These are phyloP conservation scores for Dactylonectria estremocensis DNA, from an alignment of 2,329 filamentous ascomycete genomes.

Conservation along the genomic window DNA sequence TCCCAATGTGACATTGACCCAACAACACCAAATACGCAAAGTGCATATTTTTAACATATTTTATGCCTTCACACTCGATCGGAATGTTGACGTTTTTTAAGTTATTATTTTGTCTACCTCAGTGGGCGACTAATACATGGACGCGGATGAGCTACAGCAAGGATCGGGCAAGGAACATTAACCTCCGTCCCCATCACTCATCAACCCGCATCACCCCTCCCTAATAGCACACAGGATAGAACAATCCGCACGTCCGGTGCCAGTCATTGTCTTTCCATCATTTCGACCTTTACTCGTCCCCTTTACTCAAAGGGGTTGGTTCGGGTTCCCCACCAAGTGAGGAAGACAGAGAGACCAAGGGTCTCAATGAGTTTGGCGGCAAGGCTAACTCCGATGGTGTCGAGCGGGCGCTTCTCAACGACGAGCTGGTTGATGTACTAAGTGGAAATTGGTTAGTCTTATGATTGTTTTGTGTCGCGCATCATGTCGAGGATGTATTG, in stretches of 20 bases:
- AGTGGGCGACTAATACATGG: conserved; percentile 9
- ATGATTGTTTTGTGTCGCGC: too few species aligned
- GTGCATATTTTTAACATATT: too few species aligned
- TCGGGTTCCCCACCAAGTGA: conserved; percentile 98
- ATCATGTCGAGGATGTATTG: too few species aligned
- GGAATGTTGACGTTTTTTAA: too few species aligned
- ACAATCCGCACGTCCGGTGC: neutral
- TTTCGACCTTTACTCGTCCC: conserved; percentile 30
- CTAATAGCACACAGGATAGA: conserved; percentile 39
- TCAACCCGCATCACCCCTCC: neutral
- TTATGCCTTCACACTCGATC: too few species aligned
- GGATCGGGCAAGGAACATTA: neutral
- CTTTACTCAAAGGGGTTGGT: conserved; percentile 90
- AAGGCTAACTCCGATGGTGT: conserved; percentile 89
- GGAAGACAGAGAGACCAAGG: conserved; percentile 89
- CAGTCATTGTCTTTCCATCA: conserved; percentile 10
- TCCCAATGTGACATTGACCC: neutral
- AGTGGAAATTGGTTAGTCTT: conserved; percentile 17
- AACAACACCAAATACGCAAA: neutral
- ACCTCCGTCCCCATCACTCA: neutral
- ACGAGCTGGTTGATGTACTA: conserved; percentile 90
- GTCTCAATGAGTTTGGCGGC: conserved; percentile 93
- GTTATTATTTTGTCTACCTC: conserved; percentile 11
- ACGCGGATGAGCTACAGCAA: neutral
- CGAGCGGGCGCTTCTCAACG: conserved; percentile 91